Evolutionary conservation across 768 basidiomycete genomes (phyloP).

Genomic region (Podaxis rugospora): DNA sequence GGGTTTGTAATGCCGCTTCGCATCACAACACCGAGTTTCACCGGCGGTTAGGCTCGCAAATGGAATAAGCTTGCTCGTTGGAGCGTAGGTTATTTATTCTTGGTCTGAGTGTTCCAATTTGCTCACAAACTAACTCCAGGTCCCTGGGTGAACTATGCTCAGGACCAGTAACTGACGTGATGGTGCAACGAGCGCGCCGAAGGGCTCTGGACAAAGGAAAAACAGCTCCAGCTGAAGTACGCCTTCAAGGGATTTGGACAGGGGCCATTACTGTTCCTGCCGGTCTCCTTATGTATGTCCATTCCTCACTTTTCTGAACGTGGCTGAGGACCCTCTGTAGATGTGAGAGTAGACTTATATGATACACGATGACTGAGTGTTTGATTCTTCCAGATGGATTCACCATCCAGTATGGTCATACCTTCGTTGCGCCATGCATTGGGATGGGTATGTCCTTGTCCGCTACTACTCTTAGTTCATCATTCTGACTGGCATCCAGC

Average conservation of each 20-base stretch:
- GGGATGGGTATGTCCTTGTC: slow-evolving; percentile 29
- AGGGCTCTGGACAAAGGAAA: slow-evolving; percentile 21
- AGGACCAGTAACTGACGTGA: slow-evolving; percentile 30
- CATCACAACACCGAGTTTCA: not conserved
- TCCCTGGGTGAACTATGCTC: slow-evolving; percentile 32
- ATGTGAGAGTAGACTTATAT: not conserved
- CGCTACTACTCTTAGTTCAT: not conserved
- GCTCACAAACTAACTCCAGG: slow-evolving; percentile 10
- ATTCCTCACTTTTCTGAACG: not conserved
- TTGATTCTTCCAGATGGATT: slow-evolving; percentile 24
- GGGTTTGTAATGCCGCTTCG: slow-evolving; percentile 20
- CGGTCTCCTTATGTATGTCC: slow-evolving; percentile 29
- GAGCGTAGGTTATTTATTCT: slow-evolving; percentile 24
- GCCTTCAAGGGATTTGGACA: slow-evolving; percentile 35
- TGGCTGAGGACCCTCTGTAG: not conserved
- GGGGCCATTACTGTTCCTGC: slow-evolving; percentile 31
- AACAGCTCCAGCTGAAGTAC: slow-evolving; percentile 26
- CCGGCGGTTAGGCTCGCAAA: slow-evolving; percentile 26
- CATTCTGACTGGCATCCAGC: slow-evolving; percentile 15
- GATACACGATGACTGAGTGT: not conserved
- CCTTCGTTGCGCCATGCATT: slow-evolving; percentile 32
- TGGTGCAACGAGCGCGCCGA: slow-evolving; percentile 30
- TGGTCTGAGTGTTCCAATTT: not conserved
- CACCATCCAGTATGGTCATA: slow-evolving; percentile 29
- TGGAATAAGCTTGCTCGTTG: slow-evolving; percentile 31